Evolutionary conservation across 2,329 filamentous ascomycete genomes (phyloP).

Genomic region (Rutstroemia sp.): DNA sequence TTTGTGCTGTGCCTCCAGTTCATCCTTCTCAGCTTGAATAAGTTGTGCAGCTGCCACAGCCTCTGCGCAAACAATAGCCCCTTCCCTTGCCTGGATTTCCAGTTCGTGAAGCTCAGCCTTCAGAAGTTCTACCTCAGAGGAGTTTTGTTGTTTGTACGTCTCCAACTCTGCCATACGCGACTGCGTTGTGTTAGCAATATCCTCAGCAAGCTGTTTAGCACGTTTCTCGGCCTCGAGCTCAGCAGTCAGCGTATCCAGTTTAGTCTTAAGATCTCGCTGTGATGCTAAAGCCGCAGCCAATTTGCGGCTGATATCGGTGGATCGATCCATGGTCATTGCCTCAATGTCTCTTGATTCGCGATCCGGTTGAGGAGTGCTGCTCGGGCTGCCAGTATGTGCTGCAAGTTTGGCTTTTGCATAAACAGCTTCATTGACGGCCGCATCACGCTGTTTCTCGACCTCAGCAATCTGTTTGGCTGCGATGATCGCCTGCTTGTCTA

Average conservation of each 20-base stretch:
- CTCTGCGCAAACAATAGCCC: slow-evolving; percentile 70
- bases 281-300: slow-evolving; percentile 73
- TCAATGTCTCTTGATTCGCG: slow-evolving; percentile 53
- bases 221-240: slow-evolving; percentile 78
- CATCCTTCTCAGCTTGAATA: slow-evolving; percentile 78
- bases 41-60: slow-evolving; percentile 67
- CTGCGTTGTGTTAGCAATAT: slow-evolving; percentile 75
- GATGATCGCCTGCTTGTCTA: slow-evolving; percentile 79
- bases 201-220: slow-evolving; percentile 78
- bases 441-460: slow-evolving; percentile 88
- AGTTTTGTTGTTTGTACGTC: slow-evolving; percentile 71
- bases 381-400: slow-evolving; percentile 64
- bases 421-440: slow-evolving; percentile 87
- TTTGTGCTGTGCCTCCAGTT: slow-evolving; percentile 61
- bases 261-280: slow-evolving; percentile 75
- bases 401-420: slow-evolving; percentile 92
- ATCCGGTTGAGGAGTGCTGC: slow-evolving; percentile 51
- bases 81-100: slow-evolving; percentile 72
- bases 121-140: slow-evolving; percentile 76
- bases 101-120: slow-evolving; percentile 77
- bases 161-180: slow-evolving; percentile 80
- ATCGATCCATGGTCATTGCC: slow-evolving; percentile 49
- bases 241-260: slow-evolving; percentile 57
- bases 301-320: slow-evolving; percentile 70
- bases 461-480: slow-evolving; percentile 88